Evolutionary conservation across 768 basidiomycete genomes (phyloP).

Genomic region (Porpolomopsis calyptriformis): DNA sequence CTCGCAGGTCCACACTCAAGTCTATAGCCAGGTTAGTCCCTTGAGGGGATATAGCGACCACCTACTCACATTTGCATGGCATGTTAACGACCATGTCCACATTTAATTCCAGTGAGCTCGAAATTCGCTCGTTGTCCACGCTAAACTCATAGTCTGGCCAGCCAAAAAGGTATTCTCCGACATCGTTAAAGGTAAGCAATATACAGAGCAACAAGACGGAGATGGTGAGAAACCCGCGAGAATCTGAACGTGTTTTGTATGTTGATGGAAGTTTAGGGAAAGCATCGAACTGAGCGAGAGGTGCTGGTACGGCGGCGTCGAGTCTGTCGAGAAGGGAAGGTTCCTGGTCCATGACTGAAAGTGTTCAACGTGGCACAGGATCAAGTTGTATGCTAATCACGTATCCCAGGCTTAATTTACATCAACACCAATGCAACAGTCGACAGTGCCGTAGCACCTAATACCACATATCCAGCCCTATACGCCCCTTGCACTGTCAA

Average conservation of each 20-base stretch:
- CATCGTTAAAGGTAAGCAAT: conserved; percentile 75
- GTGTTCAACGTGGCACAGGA: too few species aligned
- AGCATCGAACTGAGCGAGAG: conserved; percentile 71
- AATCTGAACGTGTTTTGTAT: conserved; percentile 70
- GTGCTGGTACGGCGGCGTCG: conserved; percentile 50
- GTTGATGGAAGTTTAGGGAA: conserved; percentile 78
- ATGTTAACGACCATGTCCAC: conserved; percentile 89
- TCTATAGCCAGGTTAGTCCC: conserved; percentile 31
- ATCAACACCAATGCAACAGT: conserved; percentile 59
- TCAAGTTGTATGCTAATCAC: background rate
- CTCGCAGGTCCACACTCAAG: conserved; percentile 80
- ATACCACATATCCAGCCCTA: conserved; percentile 69
- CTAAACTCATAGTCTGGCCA: conserved; percentile 87
- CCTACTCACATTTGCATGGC: conserved; percentile 77
- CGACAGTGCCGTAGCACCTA: conserved; percentile 67
- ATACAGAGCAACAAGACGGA: conserved; percentile 57
- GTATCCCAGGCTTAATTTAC: conserved; percentile 16
- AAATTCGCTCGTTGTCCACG: conserved; percentile 51
- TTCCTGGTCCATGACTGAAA: conserved; percentile 18
- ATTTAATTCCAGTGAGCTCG: conserved; percentile 69
- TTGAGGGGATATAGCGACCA: background rate
- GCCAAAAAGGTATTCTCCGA: conserved; percentile 88
- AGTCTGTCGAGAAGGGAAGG: conserved; percentile 47
- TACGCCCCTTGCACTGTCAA: conserved; percentile 74
- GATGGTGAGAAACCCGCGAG: conserved; percentile 73